Conservation (phyloP, 2,329 filamentous ascomycete species). For the Exophiala dermatitidis region DNA sequence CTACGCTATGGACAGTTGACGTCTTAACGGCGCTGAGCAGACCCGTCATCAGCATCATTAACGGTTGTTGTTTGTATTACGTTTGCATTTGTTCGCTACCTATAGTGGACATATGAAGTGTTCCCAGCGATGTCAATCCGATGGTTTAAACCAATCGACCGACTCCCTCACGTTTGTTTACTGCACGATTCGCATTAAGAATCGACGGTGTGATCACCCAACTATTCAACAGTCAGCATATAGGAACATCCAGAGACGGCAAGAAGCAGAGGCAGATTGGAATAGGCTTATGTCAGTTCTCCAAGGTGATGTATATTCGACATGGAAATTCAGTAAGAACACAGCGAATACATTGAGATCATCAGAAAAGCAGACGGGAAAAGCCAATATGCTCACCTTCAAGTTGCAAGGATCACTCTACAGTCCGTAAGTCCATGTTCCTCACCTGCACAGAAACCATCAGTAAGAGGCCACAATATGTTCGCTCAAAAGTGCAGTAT, state of each 20-base stretch:
- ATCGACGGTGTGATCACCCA: neutral
- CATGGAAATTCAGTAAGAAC: slow-evolving; percentile 58
- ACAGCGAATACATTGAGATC: slow-evolving; percentile 56
- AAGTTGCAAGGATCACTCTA: neutral
- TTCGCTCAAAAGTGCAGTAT: slow-evolving; percentile 27
- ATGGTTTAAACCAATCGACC: too few relatives aligned
- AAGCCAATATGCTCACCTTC: neutral
- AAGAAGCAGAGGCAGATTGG: neutral
- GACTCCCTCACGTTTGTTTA: too few relatives aligned
- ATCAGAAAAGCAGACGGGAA: slow-evolving; percentile 40
- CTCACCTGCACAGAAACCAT: neutral
- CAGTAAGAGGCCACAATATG: slow-evolving; percentile 15
- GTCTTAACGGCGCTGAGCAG: too few relatives aligned
- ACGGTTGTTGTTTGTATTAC: too few relatives aligned
- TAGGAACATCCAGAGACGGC: neutral
- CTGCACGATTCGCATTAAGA: too few relatives aligned
- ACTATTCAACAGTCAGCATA: neutral
- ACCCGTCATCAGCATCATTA: too few relatives aligned
- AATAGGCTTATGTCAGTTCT: slow-evolving; percentile 47
- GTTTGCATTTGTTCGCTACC: too few relatives aligned
- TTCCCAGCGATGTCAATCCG: too few relatives aligned
- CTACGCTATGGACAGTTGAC: too few relatives aligned
- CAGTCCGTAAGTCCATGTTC: neutral
- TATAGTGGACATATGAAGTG: too few relatives aligned
- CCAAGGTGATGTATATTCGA: slow-evolving; percentile 59